Percentiles rank a stretch among this genome's conserved stretches.
phyloP scores from a whole-genome alignment of 176 grass and related monocot species.

The Oryza australiensis region DNA sequence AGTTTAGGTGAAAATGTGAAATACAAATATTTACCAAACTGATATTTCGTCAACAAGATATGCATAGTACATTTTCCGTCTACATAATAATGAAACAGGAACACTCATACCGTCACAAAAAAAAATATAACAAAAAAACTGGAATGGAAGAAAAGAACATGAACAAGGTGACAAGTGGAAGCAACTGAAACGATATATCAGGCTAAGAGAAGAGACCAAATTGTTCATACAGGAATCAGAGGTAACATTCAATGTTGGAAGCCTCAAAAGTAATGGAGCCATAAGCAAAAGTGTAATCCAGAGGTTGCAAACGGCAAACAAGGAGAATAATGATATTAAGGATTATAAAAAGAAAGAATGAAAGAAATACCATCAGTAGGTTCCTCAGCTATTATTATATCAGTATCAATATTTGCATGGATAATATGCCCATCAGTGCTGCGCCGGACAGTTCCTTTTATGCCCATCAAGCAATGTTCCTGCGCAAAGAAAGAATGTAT shows the following conservation, averaged over 20 bases:
- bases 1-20: not conserved
- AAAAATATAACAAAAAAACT: not conserved
- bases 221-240: not conserved
- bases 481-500: constrained; percentile 13
- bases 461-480: constrained; percentile 87
- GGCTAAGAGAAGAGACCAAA: not conserved
- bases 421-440: constrained; percentile 84
- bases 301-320: not conserved
- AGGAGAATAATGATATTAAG: constrained; percentile 10
- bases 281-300: not conserved
- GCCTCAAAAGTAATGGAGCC: not conserved
- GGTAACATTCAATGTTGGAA: not conserved
- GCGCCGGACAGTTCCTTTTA: constrained; percentile 73
- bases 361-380: constrained; percentile 54
- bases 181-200: not conserved
- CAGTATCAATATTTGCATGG: constrained; percentile 80
- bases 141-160: not conserved
- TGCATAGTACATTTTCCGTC: not conserved
- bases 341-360: constrained; percentile 3
- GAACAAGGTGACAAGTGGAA: constrained; percentile 9
- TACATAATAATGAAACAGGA: not conserved
- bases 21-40: not conserved
- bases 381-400: constrained; percentile 72
- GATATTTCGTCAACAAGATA: not conserved
- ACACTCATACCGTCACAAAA: not conserved